Conservation (phyloP, 2,329 filamentous ascomycete genomes). For the Mycosphaerelloides madeirae region DNA sequence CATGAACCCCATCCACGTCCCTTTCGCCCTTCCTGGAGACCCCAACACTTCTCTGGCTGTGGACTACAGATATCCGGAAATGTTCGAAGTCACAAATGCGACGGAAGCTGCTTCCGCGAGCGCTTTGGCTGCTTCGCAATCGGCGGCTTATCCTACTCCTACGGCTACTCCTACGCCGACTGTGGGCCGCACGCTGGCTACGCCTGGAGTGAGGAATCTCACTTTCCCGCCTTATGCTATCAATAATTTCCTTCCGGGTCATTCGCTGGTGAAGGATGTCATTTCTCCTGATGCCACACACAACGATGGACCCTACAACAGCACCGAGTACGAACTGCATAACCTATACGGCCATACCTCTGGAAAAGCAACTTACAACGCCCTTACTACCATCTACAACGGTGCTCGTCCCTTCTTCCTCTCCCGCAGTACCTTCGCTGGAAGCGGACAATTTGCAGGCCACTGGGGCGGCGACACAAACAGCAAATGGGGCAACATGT, state of each 20-base stretch:
- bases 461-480: conserved; percentile 31
- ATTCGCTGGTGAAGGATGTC: conserved; percentile 21
- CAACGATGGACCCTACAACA: conserved; percentile 20
- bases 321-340: conserved; percentile 28
- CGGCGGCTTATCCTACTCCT: conserved; percentile 15
- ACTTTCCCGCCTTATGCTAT: conserved; percentile 24
- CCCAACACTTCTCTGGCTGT: conserved; percentile 13
- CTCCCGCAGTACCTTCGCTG: conserved; percentile 26
- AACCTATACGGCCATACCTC: conserved; percentile 27
- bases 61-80: conserved; percentile 24
- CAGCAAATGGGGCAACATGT: conserved; percentile 27
- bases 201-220: conserved; percentile 20
- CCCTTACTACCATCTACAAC: conserved; percentile 21
- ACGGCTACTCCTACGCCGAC: conserved; percentile 11
- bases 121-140: conserved; percentile 17
- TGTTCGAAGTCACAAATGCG: conserved; percentile 26
- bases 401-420: conserved; percentile 26
- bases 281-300: conserved; percentile 27
- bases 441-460: conserved; percentile 19
- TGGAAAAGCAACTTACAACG: conserved; percentile 26
- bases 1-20: conserved; percentile 23
- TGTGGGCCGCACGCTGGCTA: conserved; percentile 19
- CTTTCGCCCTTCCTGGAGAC: conserved; percentile 19
- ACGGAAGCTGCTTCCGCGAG: conserved; percentile 25
- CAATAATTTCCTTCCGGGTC: conserved; percentile 23